Evolutionary conservation across 805 yeast species (phyloP), one percentile per base, ranked within the genome.

Genomic region (Kuraishia piskuri): DNA sequence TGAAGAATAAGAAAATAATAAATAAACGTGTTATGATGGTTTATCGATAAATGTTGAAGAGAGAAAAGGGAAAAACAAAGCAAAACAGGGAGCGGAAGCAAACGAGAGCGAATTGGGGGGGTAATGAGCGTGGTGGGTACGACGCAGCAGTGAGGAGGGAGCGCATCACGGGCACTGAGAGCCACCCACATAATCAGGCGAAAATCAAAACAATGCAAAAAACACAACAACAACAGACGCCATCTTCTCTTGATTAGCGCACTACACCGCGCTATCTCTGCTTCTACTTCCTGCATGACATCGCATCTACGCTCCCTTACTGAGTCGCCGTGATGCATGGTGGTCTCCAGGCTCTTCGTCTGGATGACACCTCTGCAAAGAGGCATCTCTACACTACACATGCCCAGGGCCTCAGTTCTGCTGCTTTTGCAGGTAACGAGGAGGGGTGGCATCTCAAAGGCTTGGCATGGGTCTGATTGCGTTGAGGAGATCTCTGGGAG

Each of bases 51-150:
- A 46, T 46, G 50, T 19, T 48, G 50, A 48, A 22, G 22, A 14
- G 21, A 21, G 21, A 22, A 14, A 48, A 21, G 21, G 17, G 10
- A 9, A 17, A 51, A 25, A 24, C 14, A 49, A 51, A 25, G 49
- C 44, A 5, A 26, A 46, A 23, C 26, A 19, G n/a, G 40, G 49
- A 44, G 49, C 40, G 22, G 25, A 52, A 45, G 54, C 49, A 52
- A 45, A 49, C n/a, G 52, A 52, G 14, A 44, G 48, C 44, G 53
- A 53, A 50, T 44, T 22, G 46, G 51, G 40, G 24, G 40, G 40
- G 40, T 31, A 31, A 31, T 31, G 40, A 31, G 40, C 40, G 8
- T 31, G 40, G 17, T 25, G 40, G 17, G 8, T 31, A n/a, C 21
- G 37, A 45, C 22, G 50, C 54, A 19, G 52, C 23, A 9, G 22